Conservation (phyloP, 192 early-diverging fungal species). For the Geranomyces michiganensis region DNA sequence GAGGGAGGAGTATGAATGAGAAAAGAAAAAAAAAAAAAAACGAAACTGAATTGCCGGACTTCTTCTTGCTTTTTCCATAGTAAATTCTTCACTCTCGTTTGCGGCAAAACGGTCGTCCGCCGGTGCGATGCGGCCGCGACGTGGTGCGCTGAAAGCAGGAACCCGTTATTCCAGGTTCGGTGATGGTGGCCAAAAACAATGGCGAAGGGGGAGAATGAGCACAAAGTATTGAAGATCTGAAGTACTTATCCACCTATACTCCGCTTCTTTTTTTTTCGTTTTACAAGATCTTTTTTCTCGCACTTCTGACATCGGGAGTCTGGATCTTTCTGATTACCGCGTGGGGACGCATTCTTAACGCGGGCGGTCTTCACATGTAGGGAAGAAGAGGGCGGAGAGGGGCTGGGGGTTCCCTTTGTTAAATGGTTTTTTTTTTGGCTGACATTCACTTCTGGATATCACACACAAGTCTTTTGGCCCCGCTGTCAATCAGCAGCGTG, state of each 20-base stretch:
- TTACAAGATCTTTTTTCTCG: constrained; percentile 45
- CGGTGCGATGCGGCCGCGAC: background rate
- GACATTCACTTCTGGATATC: too few species aligned
- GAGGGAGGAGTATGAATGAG: too few species aligned
- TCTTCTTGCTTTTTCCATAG: background rate
- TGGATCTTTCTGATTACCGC: constrained; percentile 37
- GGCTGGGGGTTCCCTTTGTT: too few species aligned
- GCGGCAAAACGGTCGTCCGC: background rate
- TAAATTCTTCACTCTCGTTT: constrained; percentile 15
- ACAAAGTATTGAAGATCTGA: too few species aligned
- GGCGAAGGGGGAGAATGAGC: background rate
- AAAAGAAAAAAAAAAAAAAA: too few species aligned
- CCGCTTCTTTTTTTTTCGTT: background rate
- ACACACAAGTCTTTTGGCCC: constrained; percentile 28
- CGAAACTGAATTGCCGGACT: background rate
- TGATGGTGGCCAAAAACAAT: too few species aligned
- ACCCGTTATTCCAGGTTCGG: constrained; percentile 5
- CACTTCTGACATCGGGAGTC: constrained; percentile 40
- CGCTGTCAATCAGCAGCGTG: constrained; percentile 20
- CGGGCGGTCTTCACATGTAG: constrained; percentile 39
- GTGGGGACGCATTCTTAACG: constrained; percentile 30
- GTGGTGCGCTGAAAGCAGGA: background rate
- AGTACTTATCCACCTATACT: too few species aligned
- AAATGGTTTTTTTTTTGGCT: too few species aligned
- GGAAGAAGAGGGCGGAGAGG: background rate